phyloP scores from a whole-genome alignment of 805 yeast genomes.

The Barnettozyma californica region DNA sequence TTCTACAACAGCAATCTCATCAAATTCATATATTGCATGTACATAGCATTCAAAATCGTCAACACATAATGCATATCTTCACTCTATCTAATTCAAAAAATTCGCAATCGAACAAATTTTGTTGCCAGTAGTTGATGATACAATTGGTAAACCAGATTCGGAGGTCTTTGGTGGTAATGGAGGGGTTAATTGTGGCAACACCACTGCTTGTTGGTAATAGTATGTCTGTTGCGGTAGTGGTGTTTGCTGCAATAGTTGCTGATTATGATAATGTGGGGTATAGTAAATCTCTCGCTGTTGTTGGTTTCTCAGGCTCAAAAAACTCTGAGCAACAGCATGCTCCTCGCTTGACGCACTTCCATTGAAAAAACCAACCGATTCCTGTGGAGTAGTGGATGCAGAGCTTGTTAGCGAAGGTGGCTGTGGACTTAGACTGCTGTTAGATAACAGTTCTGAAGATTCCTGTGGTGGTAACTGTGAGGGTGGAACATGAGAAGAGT shows the following conservation, averaged over 20 bases:
- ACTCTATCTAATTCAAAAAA: slow-evolving; percentile 13
- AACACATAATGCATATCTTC: background rate
- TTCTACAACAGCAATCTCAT: background rate
- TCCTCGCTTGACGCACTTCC: slow-evolving; percentile 18
- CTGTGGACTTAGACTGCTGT: background rate
- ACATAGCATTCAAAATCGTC: background rate
- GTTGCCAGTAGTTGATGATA: slow-evolving; percentile 3
- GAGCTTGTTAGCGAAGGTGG: slow-evolving; percentile 7
- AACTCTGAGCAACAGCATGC: slow-evolving; percentile 25
- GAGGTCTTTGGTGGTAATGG: background rate
- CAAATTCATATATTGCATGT: background rate
- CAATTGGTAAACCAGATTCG: background rate
- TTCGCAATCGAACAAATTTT: slow-evolving; percentile 20
- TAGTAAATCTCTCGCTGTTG: slow-evolving; percentile 15
- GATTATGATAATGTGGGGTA: slow-evolving; percentile 19
- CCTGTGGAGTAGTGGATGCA: slow-evolving; percentile 13
- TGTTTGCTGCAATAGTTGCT: slow-evolving; percentile 3
- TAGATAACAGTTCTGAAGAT: background rate
- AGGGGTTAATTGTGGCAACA: background rate
- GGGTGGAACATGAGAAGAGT: background rate
- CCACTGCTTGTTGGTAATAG: background rate
- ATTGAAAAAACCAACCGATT: slow-evolving; percentile 5
- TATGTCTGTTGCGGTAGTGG: background rate
- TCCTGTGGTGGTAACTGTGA: background rate
- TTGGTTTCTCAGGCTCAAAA: slow-evolving; percentile 23